These are phyloP conservation scores for Metschnikowia proteae DNA, from an alignment of 805 yeast genomes.

Conservation along the genomic window DNA sequence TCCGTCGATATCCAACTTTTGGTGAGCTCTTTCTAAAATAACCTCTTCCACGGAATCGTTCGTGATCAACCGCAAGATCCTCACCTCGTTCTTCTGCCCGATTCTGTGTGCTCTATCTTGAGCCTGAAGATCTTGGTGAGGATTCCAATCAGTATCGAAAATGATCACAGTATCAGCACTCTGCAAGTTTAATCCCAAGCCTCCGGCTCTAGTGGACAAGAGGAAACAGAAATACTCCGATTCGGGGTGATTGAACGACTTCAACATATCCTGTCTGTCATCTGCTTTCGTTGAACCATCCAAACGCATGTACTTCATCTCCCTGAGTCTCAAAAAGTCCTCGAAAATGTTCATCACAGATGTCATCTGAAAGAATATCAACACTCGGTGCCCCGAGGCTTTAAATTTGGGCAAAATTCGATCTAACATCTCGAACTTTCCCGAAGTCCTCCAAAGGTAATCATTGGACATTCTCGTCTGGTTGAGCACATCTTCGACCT, in stretches of 20 bases:
- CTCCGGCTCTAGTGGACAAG: conserved; percentile 85
- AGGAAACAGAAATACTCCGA: conserved; percentile 78
- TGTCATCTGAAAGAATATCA: conserved; percentile 86
- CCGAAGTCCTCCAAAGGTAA: conserved; percentile 70
- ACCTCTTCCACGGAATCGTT: conserved; percentile 82
- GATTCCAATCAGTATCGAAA: conserved; percentile 88
- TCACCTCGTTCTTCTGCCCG: conserved; percentile 84
- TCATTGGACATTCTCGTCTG: conserved; percentile 61
- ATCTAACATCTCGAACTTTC: conserved; percentile 77
- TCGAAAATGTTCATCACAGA: conserved; percentile 90
- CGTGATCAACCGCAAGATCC: conserved; percentile 75
- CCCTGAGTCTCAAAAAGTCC: conserved; percentile 65
- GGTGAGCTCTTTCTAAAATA: conserved; percentile 76
- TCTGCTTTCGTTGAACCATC: conserved; percentile 86
- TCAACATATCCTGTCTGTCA: conserved; percentile 72
- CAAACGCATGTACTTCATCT: conserved; percentile 67
- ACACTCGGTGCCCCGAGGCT: conserved; percentile 70
- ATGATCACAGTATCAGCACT: conserved; percentile 86
- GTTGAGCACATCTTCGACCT: conserved; percentile 67
- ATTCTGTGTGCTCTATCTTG: conserved; percentile 89
- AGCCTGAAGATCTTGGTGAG: conserved; percentile 88
- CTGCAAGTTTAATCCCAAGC: conserved; percentile 80
- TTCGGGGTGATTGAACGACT: conserved; percentile 67
- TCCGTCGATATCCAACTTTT: conserved; percentile 81
- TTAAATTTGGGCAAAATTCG: conserved; percentile 72